Evolutionary conservation across 306 rosid species (phyloP).

Genomic region (Casuarina cunninghamiana): DNA sequence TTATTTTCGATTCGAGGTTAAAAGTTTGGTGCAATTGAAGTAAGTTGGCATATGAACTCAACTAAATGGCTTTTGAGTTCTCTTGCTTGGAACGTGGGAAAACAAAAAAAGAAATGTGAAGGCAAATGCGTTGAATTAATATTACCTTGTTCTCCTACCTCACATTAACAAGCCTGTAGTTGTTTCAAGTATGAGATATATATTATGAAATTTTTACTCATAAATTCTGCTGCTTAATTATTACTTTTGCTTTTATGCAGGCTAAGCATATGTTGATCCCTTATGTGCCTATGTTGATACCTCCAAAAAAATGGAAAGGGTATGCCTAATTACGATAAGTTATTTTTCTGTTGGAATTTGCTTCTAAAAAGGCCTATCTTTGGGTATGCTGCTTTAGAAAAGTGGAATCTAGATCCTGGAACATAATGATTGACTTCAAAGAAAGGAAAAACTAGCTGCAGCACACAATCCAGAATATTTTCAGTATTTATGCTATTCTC

Average conservation of each 20-base stretch:
- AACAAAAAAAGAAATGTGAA: background rate
- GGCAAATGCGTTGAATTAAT: slow-evolving; percentile 8
- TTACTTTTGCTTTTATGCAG: slow-evolving; percentile 49
- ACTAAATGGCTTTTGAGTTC: background rate
- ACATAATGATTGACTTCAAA: background rate
- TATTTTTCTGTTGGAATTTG: slow-evolving; percentile 24
- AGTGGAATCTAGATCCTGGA: background rate
- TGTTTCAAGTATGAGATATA: background rate
- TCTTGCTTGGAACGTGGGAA: background rate
- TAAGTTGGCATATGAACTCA: slow-evolving; percentile 12
- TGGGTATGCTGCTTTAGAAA: slow-evolving; percentile 5
- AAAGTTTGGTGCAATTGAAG: slow-evolving; percentile 17
- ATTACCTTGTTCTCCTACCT: slow-evolving; percentile 3
- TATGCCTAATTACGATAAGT: slow-evolving; percentile 33
- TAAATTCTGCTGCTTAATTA: slow-evolving; percentile 19
- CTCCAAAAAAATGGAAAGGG: slow-evolving; percentile 93
- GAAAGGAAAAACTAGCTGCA: slow-evolving; percentile 10
- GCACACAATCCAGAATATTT: background rate
- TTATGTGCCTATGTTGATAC: slow-evolving; percentile 84
- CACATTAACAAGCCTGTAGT: slow-evolving; percentile 15
- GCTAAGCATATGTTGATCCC: slow-evolving; percentile 76
- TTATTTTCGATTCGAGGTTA: slow-evolving; percentile 4
- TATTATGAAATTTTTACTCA: slow-evolving; percentile 7
- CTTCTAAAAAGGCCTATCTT: slow-evolving; percentile 11
- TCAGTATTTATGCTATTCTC: background rate